Evolutionary conservation across 1,284 basidiomycete genomes (phyloP), one percentile per base, ranked within the genome.

Genomic region (Athelia sp.): DNA sequence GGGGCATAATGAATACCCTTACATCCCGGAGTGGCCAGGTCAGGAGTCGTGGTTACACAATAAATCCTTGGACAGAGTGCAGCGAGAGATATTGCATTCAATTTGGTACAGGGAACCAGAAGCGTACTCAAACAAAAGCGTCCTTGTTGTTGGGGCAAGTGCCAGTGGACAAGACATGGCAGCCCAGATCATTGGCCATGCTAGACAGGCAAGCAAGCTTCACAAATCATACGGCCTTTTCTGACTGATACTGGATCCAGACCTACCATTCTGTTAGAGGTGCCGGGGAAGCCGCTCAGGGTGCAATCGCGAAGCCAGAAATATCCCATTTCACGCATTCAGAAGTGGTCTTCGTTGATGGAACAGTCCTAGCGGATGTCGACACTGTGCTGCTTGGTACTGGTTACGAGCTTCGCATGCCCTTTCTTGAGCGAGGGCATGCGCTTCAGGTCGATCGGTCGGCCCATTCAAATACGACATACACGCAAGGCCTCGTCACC

Each of bases 1-100:
- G 26, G 81, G 79, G 3, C 76, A 79, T 53, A 74, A 79, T 52
- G 77, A 78, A 54, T 70, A 75, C 53, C 79, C 81, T 2, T 64
- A 67, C 15, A 63, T 72, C 3, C 72, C 72, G 1, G 53, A 54
- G 3, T 79, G 76, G 68, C 59, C 58, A 13, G 79, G 79, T 1
- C 70, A 75, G 45, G 67, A 75, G 3, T 65, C 64, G 3, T 81
- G 80, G 80, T 55, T 79, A 13, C 58, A 55, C 13, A 61, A 58
- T 29, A 58, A 57, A 3, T 56, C 61, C 2, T 31, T 52, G 3
- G 65, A 64, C 8, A 49, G 50, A 3, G 57, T 58, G 2, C 52
- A 54, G 45, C 63, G 71, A 19, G 66, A 73, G 52, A 69, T 80
- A 2, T 32, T 75, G 18, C 79, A 82, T 58, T 76, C 78, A 2